Percentiles rank a stretch among this genome's conserved stretches.
Conservation (phyloP, 768 basidiomycete genomes). For the Kwoniella heveanensis region DNA sequence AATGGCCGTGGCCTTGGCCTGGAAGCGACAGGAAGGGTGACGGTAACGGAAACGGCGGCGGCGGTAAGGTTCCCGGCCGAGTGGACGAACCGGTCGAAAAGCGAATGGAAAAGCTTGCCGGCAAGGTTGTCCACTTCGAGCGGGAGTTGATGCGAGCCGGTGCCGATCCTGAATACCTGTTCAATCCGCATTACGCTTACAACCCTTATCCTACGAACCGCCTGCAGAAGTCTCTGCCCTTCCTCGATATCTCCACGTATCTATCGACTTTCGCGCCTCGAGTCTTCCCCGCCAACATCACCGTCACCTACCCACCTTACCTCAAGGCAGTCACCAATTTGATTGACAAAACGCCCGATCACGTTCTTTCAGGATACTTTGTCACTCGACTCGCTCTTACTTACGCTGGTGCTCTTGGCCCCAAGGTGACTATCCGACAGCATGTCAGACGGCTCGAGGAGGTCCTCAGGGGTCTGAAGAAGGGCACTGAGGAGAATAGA, state of each 20-base stretch:
- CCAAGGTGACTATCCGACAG: conserved; percentile 75
- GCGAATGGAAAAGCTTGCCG: conserved; percentile 67
- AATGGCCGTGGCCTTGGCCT: conserved; percentile 63
- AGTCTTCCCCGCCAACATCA: conserved; percentile 67
- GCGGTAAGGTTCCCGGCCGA: conserved; percentile 7
- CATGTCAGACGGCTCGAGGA: conserved; percentile 72
- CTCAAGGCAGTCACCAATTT: conserved; percentile 68
- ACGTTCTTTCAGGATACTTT: conserved; percentile 84
- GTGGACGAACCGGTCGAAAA: conserved; percentile 61
- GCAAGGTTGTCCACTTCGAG: conserved; percentile 76
- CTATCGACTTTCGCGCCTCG: conserved; percentile 81
- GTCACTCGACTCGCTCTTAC: conserved; percentile 71
- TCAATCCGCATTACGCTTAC: conserved; percentile 84
- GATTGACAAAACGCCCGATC: conserved; percentile 67
- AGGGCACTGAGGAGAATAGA: conserved; percentile 79
- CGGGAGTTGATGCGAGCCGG: conserved; percentile 73
- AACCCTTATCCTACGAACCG: conserved; percentile 76
- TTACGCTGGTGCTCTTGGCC: conserved; percentile 68
- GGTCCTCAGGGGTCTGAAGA: conserved; percentile 77
- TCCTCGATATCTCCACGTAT: conserved; percentile 82
- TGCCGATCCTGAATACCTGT: conserved; percentile 66
- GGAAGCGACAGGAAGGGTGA: conserved; percentile 36
- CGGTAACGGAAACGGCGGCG: background rate
- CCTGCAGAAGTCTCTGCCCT: conserved; percentile 68
- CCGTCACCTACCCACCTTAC: conserved; percentile 82